phyloP scores from a whole-genome alignment of 345 rosid genomes.

The Citrus maxima region DNA sequence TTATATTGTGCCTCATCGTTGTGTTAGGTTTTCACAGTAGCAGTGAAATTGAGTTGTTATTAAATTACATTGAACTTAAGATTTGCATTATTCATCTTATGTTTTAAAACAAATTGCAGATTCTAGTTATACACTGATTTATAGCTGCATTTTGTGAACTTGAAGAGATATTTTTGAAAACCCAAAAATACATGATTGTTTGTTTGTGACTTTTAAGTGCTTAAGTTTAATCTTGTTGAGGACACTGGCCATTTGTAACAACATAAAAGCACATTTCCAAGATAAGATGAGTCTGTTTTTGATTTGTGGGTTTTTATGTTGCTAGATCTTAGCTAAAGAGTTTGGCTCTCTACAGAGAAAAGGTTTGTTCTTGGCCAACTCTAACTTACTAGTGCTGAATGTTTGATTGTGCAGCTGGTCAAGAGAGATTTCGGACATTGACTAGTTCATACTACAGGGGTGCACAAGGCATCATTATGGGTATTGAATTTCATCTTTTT shows the following conservation, averaged over 20 bases:
- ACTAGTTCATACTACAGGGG: slow-evolving; percentile 56
- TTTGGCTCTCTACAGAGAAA: neutral
- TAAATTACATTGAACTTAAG: neutral
- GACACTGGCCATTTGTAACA: neutral
- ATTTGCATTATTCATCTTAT: neutral
- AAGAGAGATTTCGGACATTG: slow-evolving; percentile 51
- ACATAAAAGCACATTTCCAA: neutral
- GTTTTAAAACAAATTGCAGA: neutral
- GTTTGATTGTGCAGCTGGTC: slow-evolving; percentile 42
- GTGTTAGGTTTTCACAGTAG: neutral
- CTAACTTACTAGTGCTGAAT: slow-evolving; percentile 1
- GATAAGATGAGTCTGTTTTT: neutral
- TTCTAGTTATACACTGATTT: neutral
- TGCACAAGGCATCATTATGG: slow-evolving; percentile 49
- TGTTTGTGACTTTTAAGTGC: neutral
- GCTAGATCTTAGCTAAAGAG: neutral
- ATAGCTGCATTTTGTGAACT: neutral
- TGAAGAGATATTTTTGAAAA: neutral
- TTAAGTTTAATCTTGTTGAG: neutral
- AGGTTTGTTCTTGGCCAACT: neutral
- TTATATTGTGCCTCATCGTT: neutral
- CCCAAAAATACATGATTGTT: neutral
- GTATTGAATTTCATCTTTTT: slow-evolving; percentile 13
- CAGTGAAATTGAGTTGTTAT: neutral
- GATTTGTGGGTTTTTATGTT: neutral